These are phyloP conservation scores for Dysphania ambrosioides DNA, from an alignment of 148 eudicot genomes.

Conservation along the genomic window DNA sequence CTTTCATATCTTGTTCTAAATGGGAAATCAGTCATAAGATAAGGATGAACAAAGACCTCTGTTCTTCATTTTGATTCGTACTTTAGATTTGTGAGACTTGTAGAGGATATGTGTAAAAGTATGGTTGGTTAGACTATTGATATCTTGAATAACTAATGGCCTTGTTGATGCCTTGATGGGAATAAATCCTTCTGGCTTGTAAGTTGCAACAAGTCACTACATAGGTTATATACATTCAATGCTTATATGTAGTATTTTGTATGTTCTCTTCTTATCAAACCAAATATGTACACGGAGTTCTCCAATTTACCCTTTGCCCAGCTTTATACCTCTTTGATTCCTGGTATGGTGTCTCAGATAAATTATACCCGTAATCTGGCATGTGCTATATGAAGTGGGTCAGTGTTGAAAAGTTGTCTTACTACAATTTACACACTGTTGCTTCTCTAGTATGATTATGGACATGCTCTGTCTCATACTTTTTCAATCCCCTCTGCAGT, in stretches of 20 bases:
- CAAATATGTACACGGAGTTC: background rate
- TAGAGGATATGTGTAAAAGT: too few relatives aligned
- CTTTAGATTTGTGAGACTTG: too few relatives aligned
- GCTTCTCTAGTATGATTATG: background rate
- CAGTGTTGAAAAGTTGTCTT: background rate
- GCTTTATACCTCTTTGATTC: background rate
- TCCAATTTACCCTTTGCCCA: background rate
- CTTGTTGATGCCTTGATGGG: background rate
- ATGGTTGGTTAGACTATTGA: background rate
- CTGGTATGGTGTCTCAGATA: background rate
- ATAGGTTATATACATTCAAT: background rate
- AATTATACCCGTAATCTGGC: background rate
- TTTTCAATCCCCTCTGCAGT: constrained; percentile 42
- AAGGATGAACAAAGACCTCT: background rate
- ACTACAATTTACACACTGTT: background rate
- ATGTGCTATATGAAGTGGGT: background rate
- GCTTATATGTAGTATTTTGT: background rate
- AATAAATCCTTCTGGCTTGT: background rate
- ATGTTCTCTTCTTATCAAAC: background rate
- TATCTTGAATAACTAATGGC: background rate
- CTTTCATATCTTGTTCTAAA: background rate
- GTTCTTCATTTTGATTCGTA: background rate
- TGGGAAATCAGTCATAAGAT: background rate
- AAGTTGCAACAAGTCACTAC: background rate
- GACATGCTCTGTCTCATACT: constrained; percentile 12